Evolutionary conservation across 2,329 filamentous ascomycete genomes (phyloP).

Genomic region (Clarireedia monteithiana): DNA sequence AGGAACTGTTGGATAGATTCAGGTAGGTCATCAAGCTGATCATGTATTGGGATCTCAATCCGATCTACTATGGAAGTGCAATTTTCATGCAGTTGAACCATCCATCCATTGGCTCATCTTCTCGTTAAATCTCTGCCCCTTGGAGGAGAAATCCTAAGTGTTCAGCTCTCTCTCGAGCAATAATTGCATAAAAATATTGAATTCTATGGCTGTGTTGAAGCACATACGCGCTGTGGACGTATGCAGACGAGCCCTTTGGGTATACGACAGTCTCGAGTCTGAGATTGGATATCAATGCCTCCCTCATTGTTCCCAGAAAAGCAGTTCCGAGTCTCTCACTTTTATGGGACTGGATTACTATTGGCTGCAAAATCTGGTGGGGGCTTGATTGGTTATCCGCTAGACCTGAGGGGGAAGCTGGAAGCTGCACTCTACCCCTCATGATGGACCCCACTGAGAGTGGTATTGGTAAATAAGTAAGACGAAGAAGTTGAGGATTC

Average conservation of each 20-base stretch:
- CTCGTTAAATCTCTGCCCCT: too few species aligned
- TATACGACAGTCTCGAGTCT: slow-evolving; percentile 2
- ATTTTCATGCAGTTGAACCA: too few species aligned
- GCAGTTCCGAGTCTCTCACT: not conserved
- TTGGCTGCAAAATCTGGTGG: not conserved
- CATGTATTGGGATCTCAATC: too few species aligned
- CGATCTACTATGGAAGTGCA: too few species aligned
- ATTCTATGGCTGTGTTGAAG: not conserved
- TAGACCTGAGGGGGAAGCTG: slow-evolving; percentile 8
- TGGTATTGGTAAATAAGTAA: not conserved
- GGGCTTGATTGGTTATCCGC: not conserved
- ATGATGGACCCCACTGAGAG: not conserved
- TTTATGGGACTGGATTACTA: not conserved
- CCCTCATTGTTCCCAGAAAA: not conserved
- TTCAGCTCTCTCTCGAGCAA: too few species aligned
- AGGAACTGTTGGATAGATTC: too few species aligned
- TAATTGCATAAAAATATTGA: too few species aligned
- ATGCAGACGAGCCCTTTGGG: not conserved
- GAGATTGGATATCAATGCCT: slow-evolving; percentile 5
- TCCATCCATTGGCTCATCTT: too few species aligned
- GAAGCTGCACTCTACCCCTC: slow-evolving; percentile 1
- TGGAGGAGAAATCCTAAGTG: too few species aligned
- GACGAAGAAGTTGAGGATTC: not conserved
- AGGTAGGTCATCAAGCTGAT: too few species aligned
- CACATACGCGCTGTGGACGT: not conserved